A percentile compares a stretch with the other conserved stretches of the same genome.
These are phyloP conservation scores for Euphorbia celastroides DNA, from an alignment of 441 rosid species.

Conservation along the genomic window DNA sequence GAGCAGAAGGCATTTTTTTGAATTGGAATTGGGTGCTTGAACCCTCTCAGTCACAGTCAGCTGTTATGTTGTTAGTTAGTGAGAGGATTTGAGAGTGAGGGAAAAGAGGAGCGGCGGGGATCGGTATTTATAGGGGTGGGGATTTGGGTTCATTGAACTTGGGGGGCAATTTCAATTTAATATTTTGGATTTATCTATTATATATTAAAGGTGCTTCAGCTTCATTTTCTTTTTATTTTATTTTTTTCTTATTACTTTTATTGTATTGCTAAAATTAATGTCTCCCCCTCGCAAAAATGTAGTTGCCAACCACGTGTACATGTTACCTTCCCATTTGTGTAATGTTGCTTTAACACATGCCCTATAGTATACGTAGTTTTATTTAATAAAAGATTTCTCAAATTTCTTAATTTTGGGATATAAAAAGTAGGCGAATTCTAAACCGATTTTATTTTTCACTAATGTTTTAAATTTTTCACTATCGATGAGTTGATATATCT, in stretches of 20 bases:
- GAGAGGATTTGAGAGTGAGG: background rate
- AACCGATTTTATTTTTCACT: too few relatives aligned
- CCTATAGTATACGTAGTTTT: background rate
- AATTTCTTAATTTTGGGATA: too few relatives aligned
- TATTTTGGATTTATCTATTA: too few relatives aligned
- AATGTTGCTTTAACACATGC: background rate
- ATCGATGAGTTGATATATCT: too few relatives aligned
- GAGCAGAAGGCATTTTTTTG: constrained; percentile 49
- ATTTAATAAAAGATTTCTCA: background rate
- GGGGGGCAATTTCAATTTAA: background rate
- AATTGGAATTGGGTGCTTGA: background rate
- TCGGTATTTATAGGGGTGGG: constrained; percentile 29
- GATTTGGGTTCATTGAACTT: constrained; percentile 35
- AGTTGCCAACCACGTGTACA: constrained; percentile 21
- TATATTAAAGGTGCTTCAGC: too few relatives aligned
- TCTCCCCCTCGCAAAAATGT: background rate
- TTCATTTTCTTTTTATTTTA: background rate
- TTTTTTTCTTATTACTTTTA: background rate
- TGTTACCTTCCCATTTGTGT: background rate
- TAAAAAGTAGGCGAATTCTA: too few relatives aligned
- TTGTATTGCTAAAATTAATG: too few relatives aligned
- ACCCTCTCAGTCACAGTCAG: too few relatives aligned
- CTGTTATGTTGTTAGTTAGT: too few relatives aligned
- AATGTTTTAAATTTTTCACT: too few relatives aligned
- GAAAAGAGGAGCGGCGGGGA: background rate